Evolutionary conservation across 768 basidiomycete genomes (phyloP), one percentile per base, ranked within the genome.

Genomic region (Suillus lakei): DNA sequence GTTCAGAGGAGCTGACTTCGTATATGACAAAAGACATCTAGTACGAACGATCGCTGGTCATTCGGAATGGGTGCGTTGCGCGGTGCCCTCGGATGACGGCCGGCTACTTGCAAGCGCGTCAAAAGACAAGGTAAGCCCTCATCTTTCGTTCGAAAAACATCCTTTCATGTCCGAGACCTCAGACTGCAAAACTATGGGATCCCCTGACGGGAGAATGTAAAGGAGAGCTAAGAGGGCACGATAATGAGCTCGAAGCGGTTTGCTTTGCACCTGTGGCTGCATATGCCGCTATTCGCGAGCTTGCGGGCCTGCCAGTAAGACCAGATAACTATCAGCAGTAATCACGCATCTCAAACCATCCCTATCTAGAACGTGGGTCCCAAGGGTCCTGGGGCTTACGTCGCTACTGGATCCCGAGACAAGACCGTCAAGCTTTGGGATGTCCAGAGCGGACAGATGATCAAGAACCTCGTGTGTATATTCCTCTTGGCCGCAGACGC

Each of bases 341-440:
- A 71, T 41, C 46, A 36, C 12, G 6, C 1, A 59, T 41, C 26
- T 41, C 4, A 21, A 28, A 28, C 5, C 9, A 41, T 41, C 10
- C 26, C 44, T 36, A 9, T 55, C 56, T 64, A 89, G 86, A 83
- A 83, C 67, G 86, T 82, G 54, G 87, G 87, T 66, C 77, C 70
- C 48, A 88, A 83, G 75, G 84, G 77, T 64, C 84, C 77, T 56
- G 89, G 82, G 16, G 72, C 81, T 30, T 96, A 88, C 73, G 83
- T 92, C 9, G 89, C 89, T 12, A 95, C 93, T 16, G 95, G 93
- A 15, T 90, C 92, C 38, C 85, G 96, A 76, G 96, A 98, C 80
- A 97, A 95, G 83, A 88, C 88, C 5, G 93, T 98, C 80, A 93
- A 91, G 72, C 77, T 98, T 21, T 98, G 96, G 96, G 96, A 98